Percentiles rank a stretch among this genome's conserved stretches.
phyloP scores from a whole-genome alignment of 805 yeast species.

The Yarrowia sp. region DNA sequence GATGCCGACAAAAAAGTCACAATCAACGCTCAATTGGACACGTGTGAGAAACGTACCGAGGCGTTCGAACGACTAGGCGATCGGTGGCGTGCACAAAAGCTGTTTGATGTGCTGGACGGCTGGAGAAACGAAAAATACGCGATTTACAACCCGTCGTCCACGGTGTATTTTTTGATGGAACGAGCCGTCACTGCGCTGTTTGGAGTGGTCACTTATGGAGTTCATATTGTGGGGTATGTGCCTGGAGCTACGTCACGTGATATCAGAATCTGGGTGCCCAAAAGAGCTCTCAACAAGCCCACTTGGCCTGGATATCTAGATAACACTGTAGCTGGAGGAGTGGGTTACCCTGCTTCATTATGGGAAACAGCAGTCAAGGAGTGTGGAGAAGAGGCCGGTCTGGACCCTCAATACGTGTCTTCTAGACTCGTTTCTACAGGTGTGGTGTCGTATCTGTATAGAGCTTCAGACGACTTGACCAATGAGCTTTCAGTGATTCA shows the following conservation, averaged over 20 bases:
- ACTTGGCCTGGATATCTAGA: slow-evolving; percentile 92
- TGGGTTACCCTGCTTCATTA: slow-evolving; percentile 75
- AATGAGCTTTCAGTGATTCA: slow-evolving; percentile 62
- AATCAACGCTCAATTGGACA: slow-evolving; percentile 39
- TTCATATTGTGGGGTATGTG: slow-evolving; percentile 79
- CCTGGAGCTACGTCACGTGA: slow-evolving; percentile 45
- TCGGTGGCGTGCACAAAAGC: slow-evolving; percentile 32
- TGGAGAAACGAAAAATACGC: slow-evolving; percentile 89
- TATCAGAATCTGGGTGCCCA: slow-evolving; percentile 67
- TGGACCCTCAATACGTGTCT: slow-evolving; percentile 52
- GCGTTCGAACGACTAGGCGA: slow-evolving; percentile 37
- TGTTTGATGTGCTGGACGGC: slow-evolving; percentile 38
- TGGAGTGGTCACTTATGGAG: slow-evolving; percentile 89
- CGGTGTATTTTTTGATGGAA: slow-evolving; percentile 69
- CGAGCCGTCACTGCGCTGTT: slow-evolving; percentile 76
- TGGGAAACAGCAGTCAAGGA: slow-evolving; percentile 82
- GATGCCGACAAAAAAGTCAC: slow-evolving; percentile 34
- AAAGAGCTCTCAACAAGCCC: slow-evolving; percentile 70
- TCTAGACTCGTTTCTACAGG: slow-evolving; percentile 54
- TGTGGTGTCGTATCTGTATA: slow-evolving; percentile 56
- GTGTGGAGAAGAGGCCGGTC: slow-evolving; percentile 86
- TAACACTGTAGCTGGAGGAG: slow-evolving; percentile 93
- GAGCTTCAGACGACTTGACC: slow-evolving; percentile 37
- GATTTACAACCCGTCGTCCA: slow-evolving; percentile 55
- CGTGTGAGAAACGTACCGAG: slow-evolving; percentile 45